phyloP scores from a whole-genome alignment of 2,329 filamentous ascomycete genomes.

The Xylariaceae sp. region DNA sequence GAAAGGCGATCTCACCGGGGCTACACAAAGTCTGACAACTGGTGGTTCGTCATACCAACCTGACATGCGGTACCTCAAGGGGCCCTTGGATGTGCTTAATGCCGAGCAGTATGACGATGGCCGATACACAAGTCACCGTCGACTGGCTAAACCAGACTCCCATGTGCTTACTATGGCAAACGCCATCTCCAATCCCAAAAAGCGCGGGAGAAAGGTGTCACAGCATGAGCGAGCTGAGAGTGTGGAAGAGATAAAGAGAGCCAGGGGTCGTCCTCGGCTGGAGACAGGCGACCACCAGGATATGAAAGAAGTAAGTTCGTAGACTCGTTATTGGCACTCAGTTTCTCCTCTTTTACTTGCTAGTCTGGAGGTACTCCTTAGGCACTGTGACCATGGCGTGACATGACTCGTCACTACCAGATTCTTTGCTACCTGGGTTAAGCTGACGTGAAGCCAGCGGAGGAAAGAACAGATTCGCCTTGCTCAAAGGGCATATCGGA shows the following conservation, averaged over 20 bases:
- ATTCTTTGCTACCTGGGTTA: not conserved
- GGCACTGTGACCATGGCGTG: not conserved
- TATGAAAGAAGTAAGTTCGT: conserved; percentile 54
- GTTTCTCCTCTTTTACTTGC: not conserved
- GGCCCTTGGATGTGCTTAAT: conserved; percentile 53
- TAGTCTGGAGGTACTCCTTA: not conserved
- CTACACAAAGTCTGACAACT: conserved; percentile 10
- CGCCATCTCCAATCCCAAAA: conserved; percentile 36
- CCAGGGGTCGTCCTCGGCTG: conserved; percentile 75
- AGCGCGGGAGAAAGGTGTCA: conserved; percentile 43
- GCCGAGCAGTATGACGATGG: conserved; percentile 55
- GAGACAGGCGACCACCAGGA: conserved; percentile 81
- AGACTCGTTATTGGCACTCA: conserved; percentile 1
- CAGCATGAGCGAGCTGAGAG: conserved; percentile 47
- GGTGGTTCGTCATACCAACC: conserved; percentile 19
- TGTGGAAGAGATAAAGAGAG: conserved; percentile 62
- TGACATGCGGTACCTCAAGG: conserved; percentile 42
- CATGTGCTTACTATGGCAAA: conserved; percentile 23
- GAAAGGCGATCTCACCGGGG: not conserved
- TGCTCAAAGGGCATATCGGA: conserved; percentile 83
- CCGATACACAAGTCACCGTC: conserved; percentile 30
- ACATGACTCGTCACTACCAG: not conserved
- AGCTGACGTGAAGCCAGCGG: conserved; percentile 57
- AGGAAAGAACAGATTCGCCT: conserved; percentile 86
- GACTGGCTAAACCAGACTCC: conserved; percentile 28